A percentile compares a stretch with the other conserved stretches of the same genome.
Conservation (phyloP, 495 filamentous ascomycete genomes). For the Hypoxylon cercidicola region DNA sequence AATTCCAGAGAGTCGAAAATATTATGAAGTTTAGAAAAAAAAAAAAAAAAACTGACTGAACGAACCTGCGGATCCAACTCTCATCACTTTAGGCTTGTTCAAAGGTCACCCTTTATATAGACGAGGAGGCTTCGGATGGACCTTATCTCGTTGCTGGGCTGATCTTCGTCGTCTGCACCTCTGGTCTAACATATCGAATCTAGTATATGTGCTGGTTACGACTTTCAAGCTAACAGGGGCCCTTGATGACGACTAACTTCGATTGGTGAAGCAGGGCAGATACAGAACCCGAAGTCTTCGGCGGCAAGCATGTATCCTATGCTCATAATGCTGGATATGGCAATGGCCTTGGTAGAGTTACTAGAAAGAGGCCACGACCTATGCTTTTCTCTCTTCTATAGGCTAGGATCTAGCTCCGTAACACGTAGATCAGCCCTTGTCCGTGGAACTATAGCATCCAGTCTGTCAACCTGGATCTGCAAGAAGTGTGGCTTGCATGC, state of each 20-base stretch:
- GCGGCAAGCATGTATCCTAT: conserved; percentile 21
- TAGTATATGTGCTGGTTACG: conserved; percentile 9
- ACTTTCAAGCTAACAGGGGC: conserved; percentile 10
- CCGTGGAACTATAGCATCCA: conserved; percentile 20
- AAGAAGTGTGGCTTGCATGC: conserved; percentile 36
- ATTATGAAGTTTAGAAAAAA: conserved; percentile 2
- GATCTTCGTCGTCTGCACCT: conserved; percentile 3
- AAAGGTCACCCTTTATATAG: conserved; percentile 32
- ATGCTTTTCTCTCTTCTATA: conserved; percentile 6
- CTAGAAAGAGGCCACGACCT: background rate
- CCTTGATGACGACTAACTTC: conserved; percentile 10
- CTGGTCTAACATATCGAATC: conserved; percentile 12
- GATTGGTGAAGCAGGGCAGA: conserved; percentile 18
- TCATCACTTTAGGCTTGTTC: background rate
- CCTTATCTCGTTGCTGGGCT: conserved; percentile 9
- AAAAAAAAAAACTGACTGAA: conserved; percentile 31
- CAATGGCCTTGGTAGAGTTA: conserved; percentile 1
- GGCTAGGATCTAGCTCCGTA: conserved; percentile 5
- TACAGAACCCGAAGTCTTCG: conserved; percentile 6
- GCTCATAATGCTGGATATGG: conserved; percentile 14
- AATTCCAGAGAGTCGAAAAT: conserved; percentile 6
- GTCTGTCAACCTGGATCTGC: conserved; percentile 25
- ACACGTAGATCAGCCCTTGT: conserved; percentile 21
- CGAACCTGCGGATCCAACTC: conserved; percentile 13
- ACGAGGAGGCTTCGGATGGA: conserved; percentile 1